Conservation (phyloP, 2,329 filamentous ascomycete species). For the Plenodomus biglobosus region DNA sequence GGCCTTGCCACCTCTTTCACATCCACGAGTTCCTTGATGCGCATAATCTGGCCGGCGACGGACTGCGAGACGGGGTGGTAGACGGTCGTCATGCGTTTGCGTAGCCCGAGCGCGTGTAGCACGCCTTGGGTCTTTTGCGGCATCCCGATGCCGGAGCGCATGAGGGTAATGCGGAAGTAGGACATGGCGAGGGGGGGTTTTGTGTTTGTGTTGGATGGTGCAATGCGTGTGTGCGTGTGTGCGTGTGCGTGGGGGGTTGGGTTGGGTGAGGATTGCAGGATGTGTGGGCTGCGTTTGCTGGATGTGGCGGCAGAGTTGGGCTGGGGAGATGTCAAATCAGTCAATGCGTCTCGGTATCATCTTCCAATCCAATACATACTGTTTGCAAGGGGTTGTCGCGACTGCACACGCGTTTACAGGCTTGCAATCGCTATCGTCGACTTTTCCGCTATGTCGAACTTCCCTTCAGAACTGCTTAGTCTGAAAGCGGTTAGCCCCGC, state of each 20-base stretch:
- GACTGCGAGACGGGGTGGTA: conserved; percentile 83
- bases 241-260: neutral
- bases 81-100: conserved; percentile 80
- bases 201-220: conserved; percentile 1
- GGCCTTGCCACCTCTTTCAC: conserved; percentile 73
- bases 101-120: conserved; percentile 80
- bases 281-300: neutral
- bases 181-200: conserved; percentile 59
- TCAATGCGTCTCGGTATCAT: neutral
- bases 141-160: conserved; percentile 86
- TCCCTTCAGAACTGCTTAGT: conserved; percentile 11
- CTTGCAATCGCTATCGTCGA: conserved; percentile 11
- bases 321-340: neutral
- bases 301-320: neutral
- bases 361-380: conserved; percentile 1
- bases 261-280: neutral
- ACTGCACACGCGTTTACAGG: conserved; percentile 17
- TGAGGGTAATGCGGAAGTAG: conserved; percentile 88
- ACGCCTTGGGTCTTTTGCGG: conserved; percentile 75
- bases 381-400: conserved; percentile 4
- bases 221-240: neutral
- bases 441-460: conserved; percentile 18
- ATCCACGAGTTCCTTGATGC: conserved; percentile 87
- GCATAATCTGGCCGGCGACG: conserved; percentile 87
- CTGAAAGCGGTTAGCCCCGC: conserved; percentile 8